Conservation (phyloP, 2,329 filamentous ascomycete genomes). For the Alternaria burnsii region DNA sequence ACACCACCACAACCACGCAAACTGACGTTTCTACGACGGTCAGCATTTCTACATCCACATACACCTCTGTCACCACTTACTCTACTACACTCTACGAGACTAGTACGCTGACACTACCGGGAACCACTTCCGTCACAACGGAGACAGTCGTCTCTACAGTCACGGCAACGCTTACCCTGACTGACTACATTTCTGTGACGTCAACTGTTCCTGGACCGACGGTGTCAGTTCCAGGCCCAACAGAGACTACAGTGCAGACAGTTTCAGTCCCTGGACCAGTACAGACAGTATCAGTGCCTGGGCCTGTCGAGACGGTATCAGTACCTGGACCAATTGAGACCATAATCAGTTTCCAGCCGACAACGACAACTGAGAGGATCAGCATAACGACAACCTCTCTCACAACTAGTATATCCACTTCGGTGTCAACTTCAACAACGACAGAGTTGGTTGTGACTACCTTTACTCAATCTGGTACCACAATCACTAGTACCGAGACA, state of each 20-base stretch:
- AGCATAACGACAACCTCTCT: conserved; percentile 10
- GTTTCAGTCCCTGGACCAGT: not conserved
- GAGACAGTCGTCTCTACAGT: conserved; percentile 23
- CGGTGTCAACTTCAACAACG: conserved; percentile 12
- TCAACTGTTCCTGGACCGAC: conserved; percentile 12
- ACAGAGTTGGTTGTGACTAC: conserved; percentile 9
- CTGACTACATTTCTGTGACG: conserved; percentile 12
- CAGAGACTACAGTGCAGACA: conserved; percentile 5
- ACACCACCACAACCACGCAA: conserved; percentile 18
- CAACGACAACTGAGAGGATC: conserved; percentile 8
- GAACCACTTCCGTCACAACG: conserved; percentile 19
- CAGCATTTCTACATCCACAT: conserved; percentile 30
- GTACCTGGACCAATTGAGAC: conserved; percentile 3
- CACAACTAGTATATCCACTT: conserved; percentile 11
- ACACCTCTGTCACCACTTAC: conserved; percentile 19
- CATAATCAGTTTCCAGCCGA: conserved; percentile 9
- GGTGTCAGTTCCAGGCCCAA: conserved; percentile 26
- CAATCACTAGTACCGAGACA: conserved; percentile 1
- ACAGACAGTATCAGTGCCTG: not conserved
- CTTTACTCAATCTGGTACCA: conserved; percentile 6
- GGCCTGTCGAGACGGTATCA: not conserved
- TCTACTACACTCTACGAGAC: conserved; percentile 9
- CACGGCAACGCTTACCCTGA: conserved; percentile 14
- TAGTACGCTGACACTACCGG: conserved; percentile 11
- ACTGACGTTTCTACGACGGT: conserved; percentile 23